Base-by-base conservation (phyloP, 805 yeast genomes). In the Teunomyces cretensis region DNA sequence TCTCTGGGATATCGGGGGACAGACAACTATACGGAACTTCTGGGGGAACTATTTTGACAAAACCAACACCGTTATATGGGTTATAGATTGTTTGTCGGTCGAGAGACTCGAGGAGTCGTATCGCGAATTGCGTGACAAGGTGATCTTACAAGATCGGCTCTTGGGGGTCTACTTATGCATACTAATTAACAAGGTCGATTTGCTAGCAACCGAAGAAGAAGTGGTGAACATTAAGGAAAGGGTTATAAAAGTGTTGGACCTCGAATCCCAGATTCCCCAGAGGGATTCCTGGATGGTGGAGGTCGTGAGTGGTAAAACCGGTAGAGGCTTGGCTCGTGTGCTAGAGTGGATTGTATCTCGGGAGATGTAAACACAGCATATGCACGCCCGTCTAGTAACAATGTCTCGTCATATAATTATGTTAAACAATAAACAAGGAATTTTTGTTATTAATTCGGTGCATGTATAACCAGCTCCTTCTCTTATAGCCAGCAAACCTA, bases 1-100 rank as follows among this genome's bases (percentile, higher is more conserved):
- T 51, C 60, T 85, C 26, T 86, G 96, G 98, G 96, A 88, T 58
- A 82, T 91, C 9, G 98, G 98, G 4, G 98, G 77, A 0, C 77
- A 72, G 49, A 60, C 62, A 9, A 67, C 68, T 40, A 53, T 72
- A 15, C 62, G 77, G 13, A 54, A 60, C 30, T 72, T 72, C 52
- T 72, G 77, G 98, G 82, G 87, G 55, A 92, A 91, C 65, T 91
- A 92, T 63, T 91, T 86, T 58, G 97, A 90, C 52, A 81, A 80
- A 54, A 67, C 77, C 33, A 91, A 91, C 54, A 79, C 81, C 5
- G 69, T 91, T 13, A 64, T 91, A 9, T 91, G 97, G 97, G 96
- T 91, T 15, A 76, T 92, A 5, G 97, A 92, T 64, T 75, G 81
- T 2, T 62, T 72, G 33, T 78, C 84, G 15, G 59, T 79, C 22